Evolutionary conservation across 2,329 filamentous ascomycete species (phyloP), one percentile per base, ranked within the genome.

Genomic region (Spiromastix sp.): DNA sequence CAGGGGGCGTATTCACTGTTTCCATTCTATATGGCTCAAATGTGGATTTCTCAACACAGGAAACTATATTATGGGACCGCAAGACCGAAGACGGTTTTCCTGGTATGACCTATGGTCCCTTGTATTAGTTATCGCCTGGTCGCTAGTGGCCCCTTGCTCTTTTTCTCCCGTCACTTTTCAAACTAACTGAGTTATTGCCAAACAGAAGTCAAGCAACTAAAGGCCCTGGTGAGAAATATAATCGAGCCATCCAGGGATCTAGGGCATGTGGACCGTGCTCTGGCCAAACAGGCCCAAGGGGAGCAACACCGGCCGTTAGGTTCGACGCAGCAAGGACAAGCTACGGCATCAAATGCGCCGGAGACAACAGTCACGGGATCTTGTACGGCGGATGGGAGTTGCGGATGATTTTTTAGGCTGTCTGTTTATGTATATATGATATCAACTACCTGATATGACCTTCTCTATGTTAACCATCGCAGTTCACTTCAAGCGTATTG

Each of bases 11-110:
- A 2, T 98, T 96, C 52, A 70, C 74, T 15, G 79, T 96, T 9
- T 71, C 79, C 39, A 72, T 93, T 37, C 55, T 54, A 44, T 54
- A 52, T 49, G 41, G 39, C 4, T 42, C 39, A 22, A 36, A 49
- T 5, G 40, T 43, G 11, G 19, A 51, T 9, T 42, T 46, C 4
- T 45, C 55, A 10, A 55, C 61, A 2, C 49, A 65, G 42, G 65
- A 72, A 37, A 72, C 69, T 19, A 52, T 81, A 2, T 66, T 96
- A 20, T 98, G 91, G 91, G 85, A 96, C 66, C 74, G 91, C 42
- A 93, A 86, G 56, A 55, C 61, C 3, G 80, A 95, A 52, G 84
- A 84, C 19, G 87, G 91, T 0, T 98, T 98, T 60, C 91, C 89
- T 41, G 73, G 74, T 73, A 64, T 30, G 51, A 45, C 26, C 40